Evolutionary conservation across 2,329 filamentous ascomycete species (phyloP).

Genomic region (Pseudopyricularia cyperi): DNA sequence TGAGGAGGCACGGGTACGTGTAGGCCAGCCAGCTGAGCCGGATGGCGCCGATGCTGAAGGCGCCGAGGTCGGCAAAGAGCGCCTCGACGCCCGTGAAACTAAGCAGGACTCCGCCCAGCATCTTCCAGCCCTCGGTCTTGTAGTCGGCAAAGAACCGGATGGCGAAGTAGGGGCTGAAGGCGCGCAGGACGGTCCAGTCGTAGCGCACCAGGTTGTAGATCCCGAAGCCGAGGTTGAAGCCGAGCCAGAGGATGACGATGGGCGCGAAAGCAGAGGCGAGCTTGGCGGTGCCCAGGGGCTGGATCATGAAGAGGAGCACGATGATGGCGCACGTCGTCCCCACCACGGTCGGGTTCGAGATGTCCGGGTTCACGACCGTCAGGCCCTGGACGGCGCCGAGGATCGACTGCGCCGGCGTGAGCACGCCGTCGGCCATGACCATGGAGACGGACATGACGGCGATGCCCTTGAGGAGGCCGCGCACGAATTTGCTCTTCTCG

Average conservation of each 20-base stretch:
- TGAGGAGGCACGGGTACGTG: conserved; percentile 49
- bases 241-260: conserved; percentile 52
- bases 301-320: conserved; percentile 46
- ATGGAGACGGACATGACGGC: conserved; percentile 52
- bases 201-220: conserved; percentile 43
- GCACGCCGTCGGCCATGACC: conserved; percentile 47
- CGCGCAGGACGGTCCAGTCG: conserved; percentile 38
- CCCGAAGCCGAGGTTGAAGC: conserved; percentile 47
- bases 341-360: conserved; percentile 43
- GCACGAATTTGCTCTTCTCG: conserved; percentile 39
- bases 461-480: conserved; percentile 42
- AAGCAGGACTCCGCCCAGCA: conserved; percentile 55
- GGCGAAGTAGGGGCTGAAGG: conserved; percentile 44
- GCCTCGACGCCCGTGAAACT: conserved; percentile 65
- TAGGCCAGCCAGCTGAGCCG: conserved; percentile 59
- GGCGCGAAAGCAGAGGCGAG: conserved; percentile 49
- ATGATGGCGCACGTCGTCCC: conserved; percentile 51
- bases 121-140: conserved; percentile 45
- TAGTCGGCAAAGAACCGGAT: conserved; percentile 46
- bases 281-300: conserved; percentile 48
- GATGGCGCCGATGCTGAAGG: conserved; percentile 54
- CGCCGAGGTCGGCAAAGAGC: conserved; percentile 63
- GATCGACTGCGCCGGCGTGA: conserved; percentile 55
- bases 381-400: conserved; percentile 53
- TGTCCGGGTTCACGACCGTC: conserved; percentile 40